Evolutionary conservation across 352 stramenopile genomes (phyloP).

Genomic region (Phytophthora tubulina): DNA sequence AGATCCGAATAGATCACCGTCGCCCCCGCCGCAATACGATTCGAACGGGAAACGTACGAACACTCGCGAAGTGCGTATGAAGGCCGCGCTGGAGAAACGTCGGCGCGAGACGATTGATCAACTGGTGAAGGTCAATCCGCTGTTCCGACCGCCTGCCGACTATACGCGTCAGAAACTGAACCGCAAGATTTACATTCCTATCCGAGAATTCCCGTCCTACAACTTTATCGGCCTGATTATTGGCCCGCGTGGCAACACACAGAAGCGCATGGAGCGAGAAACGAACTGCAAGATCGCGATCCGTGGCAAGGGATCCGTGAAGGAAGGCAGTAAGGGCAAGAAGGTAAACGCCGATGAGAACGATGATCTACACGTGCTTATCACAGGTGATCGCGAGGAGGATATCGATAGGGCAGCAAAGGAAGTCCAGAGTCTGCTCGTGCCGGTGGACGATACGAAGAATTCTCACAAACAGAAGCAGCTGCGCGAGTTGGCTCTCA

Average conservation of each 20-base stretch:
- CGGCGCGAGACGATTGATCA: conserved; percentile 95
- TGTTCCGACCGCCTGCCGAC: conserved; percentile 86
- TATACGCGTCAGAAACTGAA: conserved; percentile 94
- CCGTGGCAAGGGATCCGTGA: conserved; percentile 96
- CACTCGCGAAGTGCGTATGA: conserved; percentile 96
- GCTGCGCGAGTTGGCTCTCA: conserved; percentile 97
- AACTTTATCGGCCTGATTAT: conserved; percentile 99
- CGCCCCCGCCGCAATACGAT: conserved; percentile 96
- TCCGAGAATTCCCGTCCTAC: conserved; percentile 98
- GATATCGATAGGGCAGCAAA: conserved; percentile 87
- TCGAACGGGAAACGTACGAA: conserved; percentile 97
- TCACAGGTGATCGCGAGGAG: conserved; percentile 92
- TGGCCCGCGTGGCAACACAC: conserved; percentile 97
- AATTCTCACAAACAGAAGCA: conserved; percentile 99
- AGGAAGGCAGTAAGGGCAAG: conserved; percentile 97
- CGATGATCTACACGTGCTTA: conserved; percentile 97
- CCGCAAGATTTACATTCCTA: conserved; percentile 98
- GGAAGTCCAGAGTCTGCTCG: conserved; percentile 91
- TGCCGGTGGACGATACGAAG: conserved; percentile 92
- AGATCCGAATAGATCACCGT: conserved; percentile 92
- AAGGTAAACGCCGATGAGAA: conserved; percentile 94
- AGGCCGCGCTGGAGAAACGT: conserved; percentile 90
- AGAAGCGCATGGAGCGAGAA: conserved; percentile 99
- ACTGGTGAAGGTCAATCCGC: conserved; percentile 96
- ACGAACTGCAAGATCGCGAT: conserved; percentile 99